Base-by-base conservation (phyloP, 1,139 yeast genomes). In the Komagataea norvegica region DNA sequence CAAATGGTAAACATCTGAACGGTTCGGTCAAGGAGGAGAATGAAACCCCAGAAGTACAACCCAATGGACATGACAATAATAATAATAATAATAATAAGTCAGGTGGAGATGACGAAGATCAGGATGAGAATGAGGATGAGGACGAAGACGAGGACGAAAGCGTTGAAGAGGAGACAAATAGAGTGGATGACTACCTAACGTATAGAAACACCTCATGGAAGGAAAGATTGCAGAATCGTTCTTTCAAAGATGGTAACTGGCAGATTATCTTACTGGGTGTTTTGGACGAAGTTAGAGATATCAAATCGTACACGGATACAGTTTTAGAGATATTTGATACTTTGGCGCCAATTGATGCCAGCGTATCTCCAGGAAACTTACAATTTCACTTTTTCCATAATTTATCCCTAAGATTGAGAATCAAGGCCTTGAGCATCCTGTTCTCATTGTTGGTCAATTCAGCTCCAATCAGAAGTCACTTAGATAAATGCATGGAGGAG, bases 171-270 rank as follows among this genome's bases (percentile, higher is more conserved):
- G 52, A 50, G 11, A 52, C 51, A 5, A 44, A 44, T 27, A 48
- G 45, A 16, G 54, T 81, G 3, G 75, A 75, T 41, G 67, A 68
- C 20, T 72, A 74, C 24, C 62, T 84, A 54, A 75, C 75, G 41
- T 78, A 77, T 58, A 69, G 84, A 41, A 77, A 78, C 31, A 65
- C 66, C 0, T 64, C 79, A 15, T 89, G 96, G 96, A 75, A 79
- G 45, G 93, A 84, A 21, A 67, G 94, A 32, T 67, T 88, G 21
- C 72, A 80, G 11, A 79, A 75, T 45, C 75, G 96, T 41, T 75
- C 75, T 50, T 91, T 84, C 57, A 78, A 73, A 51, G 89, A 86
- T 52, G 95, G 96, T 5, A 78, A 78, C 40, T 89, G 96, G 96
- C 82, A 86, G 51, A 70, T 81, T 30, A 74, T 83, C 33, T 60